Percentiles rank a stretch among this genome's conserved stretches.
Evolutionary conservation across 805 yeast genomes (phyloP).

Genomic region (Starmerella apis): DNA sequence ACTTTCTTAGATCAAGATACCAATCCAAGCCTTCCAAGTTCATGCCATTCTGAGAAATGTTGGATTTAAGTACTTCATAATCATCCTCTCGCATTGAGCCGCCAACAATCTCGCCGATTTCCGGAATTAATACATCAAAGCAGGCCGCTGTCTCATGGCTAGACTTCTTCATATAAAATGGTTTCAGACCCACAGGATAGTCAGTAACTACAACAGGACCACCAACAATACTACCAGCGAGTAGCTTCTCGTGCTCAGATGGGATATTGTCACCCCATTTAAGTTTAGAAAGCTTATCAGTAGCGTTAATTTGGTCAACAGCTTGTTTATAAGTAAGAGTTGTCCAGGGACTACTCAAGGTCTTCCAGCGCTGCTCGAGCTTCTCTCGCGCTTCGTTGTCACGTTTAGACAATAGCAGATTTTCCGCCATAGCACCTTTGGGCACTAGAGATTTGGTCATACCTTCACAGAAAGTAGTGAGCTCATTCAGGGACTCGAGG

Average conservation of each 20-base stretch:
- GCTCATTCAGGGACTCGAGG: slow-evolving; percentile 42
- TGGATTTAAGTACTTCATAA: slow-evolving; percentile 38
- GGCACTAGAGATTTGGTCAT: slow-evolving; percentile 52
- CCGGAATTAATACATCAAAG: slow-evolving; percentile 81
- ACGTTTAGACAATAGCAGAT: slow-evolving; percentile 28
- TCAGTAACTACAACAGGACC: slow-evolving; percentile 83
- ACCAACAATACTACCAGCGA: slow-evolving; percentile 51
- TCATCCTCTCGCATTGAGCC: slow-evolving; percentile 85
- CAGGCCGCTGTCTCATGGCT: slow-evolving; percentile 55
- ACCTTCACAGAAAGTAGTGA: slow-evolving; percentile 55
- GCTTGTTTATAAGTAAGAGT: slow-evolving; percentile 70
- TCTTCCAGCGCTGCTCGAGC: slow-evolving; percentile 49
- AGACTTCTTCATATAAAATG: slow-evolving; percentile 75
- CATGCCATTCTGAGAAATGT: slow-evolving; percentile 50
- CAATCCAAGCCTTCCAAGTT: slow-evolving; percentile 50
- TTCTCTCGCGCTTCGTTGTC: slow-evolving; percentile 32
- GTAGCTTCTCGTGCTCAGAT: slow-evolving; percentile 85
- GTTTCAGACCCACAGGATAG: slow-evolving; percentile 69
- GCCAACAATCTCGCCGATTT: slow-evolving; percentile 86
- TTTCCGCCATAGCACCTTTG: slow-evolving; percentile 21
- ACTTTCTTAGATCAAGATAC: slow-evolving; percentile 64
- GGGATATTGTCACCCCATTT: slow-evolving; percentile 63
- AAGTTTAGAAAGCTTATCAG: slow-evolving; percentile 34
- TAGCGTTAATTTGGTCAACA: slow-evolving; percentile 40
- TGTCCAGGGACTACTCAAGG: slow-evolving; percentile 50